Base-by-base conservation (phyloP, 2,329 filamentous ascomycete species). In the Albifimbria verrucaria region DNA sequence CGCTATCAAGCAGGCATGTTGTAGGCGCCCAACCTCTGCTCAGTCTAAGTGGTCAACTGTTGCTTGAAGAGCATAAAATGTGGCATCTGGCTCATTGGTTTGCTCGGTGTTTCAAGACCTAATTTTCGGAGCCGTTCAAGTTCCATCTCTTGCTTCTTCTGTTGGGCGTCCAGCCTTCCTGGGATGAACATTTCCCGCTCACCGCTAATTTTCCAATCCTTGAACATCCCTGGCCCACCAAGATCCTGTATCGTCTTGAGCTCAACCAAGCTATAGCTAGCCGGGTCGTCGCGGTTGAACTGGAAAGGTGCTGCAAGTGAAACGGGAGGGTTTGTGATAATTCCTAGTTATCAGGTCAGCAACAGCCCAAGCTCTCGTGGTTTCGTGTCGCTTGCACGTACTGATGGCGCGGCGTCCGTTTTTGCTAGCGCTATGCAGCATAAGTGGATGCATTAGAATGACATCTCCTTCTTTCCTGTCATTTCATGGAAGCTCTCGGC, bases 391-490 rank as follows among this genome's bases (percentile, higher is more conserved):
- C 43, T 56, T 52, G n/a, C 28, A 10, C 28, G 10, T 36, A 36
- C 28, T 9, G n/a, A 36, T 36, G 28, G 28, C 28, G 23, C 64
- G 59, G 6, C 58, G 54, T 17, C 54, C 51, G 51, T 66, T 66
- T 59, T 23, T 75, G 62, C 39, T 78, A 7, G 79, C 77, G 42
- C 74, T 77, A 62, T 85, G 81, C 66, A 83, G 64, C 80, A 85
- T 85, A n/a, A 85, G 66, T 41, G 82, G 82, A 62, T 85, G 82
- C 63, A 85, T 60, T 15, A 85, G 65, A 57, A 78, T 83, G n/a
- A 85, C 78, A 55, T 85, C 81, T 7, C 82, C 81, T 1, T 77
- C 1, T 72, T 62, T 1, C 82, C 82, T 2, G 72, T 76, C 1
- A 75, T 78, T 66, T 85, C 81, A 42, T 82, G 74, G 60, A 83